Evolutionary conservation across 2,329 filamentous ascomycete genomes (phyloP).

Genomic region (Myriosclerotinia duriaeana): DNA sequence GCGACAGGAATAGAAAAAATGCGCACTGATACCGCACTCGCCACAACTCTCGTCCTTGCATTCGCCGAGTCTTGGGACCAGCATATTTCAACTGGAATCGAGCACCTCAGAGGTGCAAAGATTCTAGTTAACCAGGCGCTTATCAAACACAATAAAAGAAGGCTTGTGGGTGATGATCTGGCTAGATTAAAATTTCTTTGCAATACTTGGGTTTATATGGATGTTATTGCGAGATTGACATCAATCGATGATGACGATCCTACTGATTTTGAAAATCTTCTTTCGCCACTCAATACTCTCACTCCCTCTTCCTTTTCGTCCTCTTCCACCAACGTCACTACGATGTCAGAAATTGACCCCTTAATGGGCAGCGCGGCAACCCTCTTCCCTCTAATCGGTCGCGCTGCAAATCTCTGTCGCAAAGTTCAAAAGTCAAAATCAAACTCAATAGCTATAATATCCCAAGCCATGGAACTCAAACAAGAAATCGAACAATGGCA

Average conservation of each 20-base stretch:
- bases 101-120: slow-evolving; percentile 67
- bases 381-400: slow-evolving; percentile 67
- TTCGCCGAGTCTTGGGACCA: slow-evolving; percentile 72
- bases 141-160: slow-evolving; percentile 46
- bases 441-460: slow-evolving; percentile 62
- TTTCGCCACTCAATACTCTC: slow-evolving; percentile 42
- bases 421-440: slow-evolving; percentile 52
- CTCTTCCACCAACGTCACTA: slow-evolving; percentile 41
- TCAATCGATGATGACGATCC: slow-evolving; percentile 53
- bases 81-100: slow-evolving; percentile 66
- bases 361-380: slow-evolving; percentile 68
- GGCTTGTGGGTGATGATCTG: slow-evolving; percentile 49
- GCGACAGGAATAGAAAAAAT: slow-evolving; percentile 61
- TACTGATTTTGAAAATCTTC: slow-evolving; percentile 52
- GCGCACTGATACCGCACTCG: slow-evolving; percentile 63
- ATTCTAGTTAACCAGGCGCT: slow-evolving; percentile 61
- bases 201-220: slow-evolving; percentile 74
- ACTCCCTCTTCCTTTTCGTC: slow-evolving; percentile 35
- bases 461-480: slow-evolving; percentile 62
- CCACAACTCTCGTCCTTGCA: slow-evolving; percentile 67
- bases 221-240: slow-evolving; percentile 68
- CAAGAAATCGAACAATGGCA: slow-evolving; percentile 61
- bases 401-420: slow-evolving; percentile 64
- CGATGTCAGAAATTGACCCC: slow-evolving; percentile 58
- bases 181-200: slow-evolving; percentile 63